Base-by-base conservation (phyloP, 2,329 filamentous ascomycete genomes). In the Sporothrix sp. region DNA sequence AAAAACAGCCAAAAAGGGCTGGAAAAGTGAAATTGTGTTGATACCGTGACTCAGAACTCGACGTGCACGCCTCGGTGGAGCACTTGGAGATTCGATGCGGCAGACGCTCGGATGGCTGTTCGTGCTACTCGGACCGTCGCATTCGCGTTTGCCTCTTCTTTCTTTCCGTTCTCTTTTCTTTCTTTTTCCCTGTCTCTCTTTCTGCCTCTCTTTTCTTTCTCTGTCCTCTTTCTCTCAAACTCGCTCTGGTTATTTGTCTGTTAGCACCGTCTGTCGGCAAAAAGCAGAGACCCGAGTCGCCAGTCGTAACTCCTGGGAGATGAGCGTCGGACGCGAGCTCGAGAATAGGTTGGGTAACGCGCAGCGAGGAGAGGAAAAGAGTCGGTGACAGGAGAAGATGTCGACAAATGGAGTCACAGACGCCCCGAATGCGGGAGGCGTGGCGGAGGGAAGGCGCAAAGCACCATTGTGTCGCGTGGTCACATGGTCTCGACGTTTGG, bases 381-480 rank as follows among this genome's bases (percentile, higher is more conserved):
- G 27, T 18, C 10, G 18, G 33, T 25, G 25, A 43, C 18, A 32
- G 27, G 8, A 28, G 10, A 27, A 18, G 7, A 7, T 5, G 21
- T 28, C 28, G 27, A 10, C 23, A 44, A 35, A 14, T 11, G 33
- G 9, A 32, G 23, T 36, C 18, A 32, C 11, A 16, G 18, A 49
- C 32, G 46, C 10, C 35, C n/a, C n/a, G n/a, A n/a, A 21, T n/a
- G 28, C 11, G 20, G 21, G 38, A 23, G 30, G 48, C 7, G 18
- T 21, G 32, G 42, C 23, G 27, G 28, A 32, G 32, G 42, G 42
- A 14, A 18, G 28, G 10, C 3, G 9, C 13, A 20, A n/a, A 21
- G 47, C 48, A 33, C 38, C 48, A 50, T 44, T 16, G n/a, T 50
- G 48, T 50, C 48, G 48, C 48, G 48, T 50, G 32, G 32, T 50